Conservation (phyloP, 768 basidiomycete genomes). For the Trametes villosa region DNA sequence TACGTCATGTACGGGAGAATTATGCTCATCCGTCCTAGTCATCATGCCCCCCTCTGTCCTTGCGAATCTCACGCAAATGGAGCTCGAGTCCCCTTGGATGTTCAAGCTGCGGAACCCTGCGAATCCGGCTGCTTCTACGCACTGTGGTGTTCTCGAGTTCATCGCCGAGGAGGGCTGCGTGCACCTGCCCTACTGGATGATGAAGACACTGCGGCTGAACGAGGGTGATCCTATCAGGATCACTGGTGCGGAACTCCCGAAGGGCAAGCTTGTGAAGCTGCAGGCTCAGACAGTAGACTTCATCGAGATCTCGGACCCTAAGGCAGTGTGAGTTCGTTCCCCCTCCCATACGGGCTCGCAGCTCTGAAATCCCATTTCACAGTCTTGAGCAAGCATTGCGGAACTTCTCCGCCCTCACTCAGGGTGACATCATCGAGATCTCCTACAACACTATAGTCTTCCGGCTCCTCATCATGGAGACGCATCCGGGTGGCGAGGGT, state of each 20-base stretch:
- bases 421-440: constrained; percentile 98
- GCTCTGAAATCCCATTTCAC: not conserved
- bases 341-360: not conserved
- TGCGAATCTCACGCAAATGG: constrained; percentile 83
- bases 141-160: constrained; percentile 98
- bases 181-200: constrained; percentile 99
- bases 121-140: constrained; percentile 84
- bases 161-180: constrained; percentile 96
- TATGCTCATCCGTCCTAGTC: constrained; percentile 51
- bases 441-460: constrained; percentile 96
- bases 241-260: constrained; percentile 83
- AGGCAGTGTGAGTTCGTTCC: constrained; percentile 80
- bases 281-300: constrained; percentile 96
- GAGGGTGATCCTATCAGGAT: constrained; percentile 97
- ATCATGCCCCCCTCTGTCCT: constrained; percentile 97
- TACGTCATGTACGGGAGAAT: constrained; percentile 17
- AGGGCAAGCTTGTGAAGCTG: constrained; percentile 95
- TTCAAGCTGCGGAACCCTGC: constrained; percentile 93
- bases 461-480: constrained; percentile 95
- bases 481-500: constrained; percentile 81
- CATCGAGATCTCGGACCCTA: constrained; percentile 95
- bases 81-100: constrained; percentile 93
- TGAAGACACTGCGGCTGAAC: constrained; percentile 90
- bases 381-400: constrained; percentile 95
- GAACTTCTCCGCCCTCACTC: constrained; percentile 89